Evolutionary conservation across 176 grass and related monocot species (phyloP), one percentile per base, ranked within the genome.

Genomic region (Bonia amplexicaulis): DNA sequence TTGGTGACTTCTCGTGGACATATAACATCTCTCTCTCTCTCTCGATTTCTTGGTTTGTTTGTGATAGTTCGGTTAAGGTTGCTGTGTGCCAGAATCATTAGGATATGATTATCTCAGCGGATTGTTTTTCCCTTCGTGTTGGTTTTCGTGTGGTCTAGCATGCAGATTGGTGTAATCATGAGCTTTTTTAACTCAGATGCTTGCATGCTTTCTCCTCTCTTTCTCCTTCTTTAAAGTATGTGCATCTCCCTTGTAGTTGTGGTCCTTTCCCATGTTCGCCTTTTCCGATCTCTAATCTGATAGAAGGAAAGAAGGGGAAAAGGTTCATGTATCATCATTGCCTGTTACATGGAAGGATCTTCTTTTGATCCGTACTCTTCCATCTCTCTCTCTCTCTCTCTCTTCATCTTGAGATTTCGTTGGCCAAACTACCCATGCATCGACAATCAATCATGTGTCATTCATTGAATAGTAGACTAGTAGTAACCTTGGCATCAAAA

Each of bases 131-230:
- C 73, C 14, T 14, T 60, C 27, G 61, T 59, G 82, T 68, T 74
- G 76, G 81, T 72, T 89, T 68, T 52, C 86, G 64, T 83, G 86
- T 67, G 66, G 53, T 52, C 27, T 77, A 47, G 82, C 77, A 80
- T 74, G 87, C 62, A 89, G 87, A 89, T 89, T 89, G 87, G 51
- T 80, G 77, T 67, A 80, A 85, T 89, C 82, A 85, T 89, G 63
- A 76, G 29, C 61, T 33, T 80, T 80, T 66, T 85, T 85, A 69
- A 81, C 69, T 49, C 15, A 29, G 29, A 61, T 84, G 62, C 51
- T 35, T 35, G 77, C 52, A 44, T 49, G 29, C 11, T 74, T 61
- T 78, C 15, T 52, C 59, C 13, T 59, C 15, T 52, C 59, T 9
- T 59, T 29, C 52, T 69, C 60, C 74, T 89, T 74, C 61, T 68